Base-by-base conservation (phyloP, 306 rosid genomes). In the Lathyrus aphaca region DNA sequence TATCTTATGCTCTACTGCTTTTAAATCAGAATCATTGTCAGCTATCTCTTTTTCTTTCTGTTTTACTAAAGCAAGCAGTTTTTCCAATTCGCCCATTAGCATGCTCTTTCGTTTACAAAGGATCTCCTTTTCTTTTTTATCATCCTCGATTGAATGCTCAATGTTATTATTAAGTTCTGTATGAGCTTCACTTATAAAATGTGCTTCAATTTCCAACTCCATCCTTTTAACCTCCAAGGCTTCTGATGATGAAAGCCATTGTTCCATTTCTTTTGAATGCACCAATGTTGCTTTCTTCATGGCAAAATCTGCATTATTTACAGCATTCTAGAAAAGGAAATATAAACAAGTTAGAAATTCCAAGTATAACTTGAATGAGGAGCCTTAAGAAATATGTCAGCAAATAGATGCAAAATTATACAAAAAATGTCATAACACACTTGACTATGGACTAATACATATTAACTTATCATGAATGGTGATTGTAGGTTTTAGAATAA, bases 191-290 rank as follows among this genome's bases (percentile, higher is more conserved):
- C 61, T 73, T 19, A 88, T 66, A 59, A 84, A 72, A 21, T 81
- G 87, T 5, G 97, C 86, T 76, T 90, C 92, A 68, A 90, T 84
- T 81, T 90, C 92, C 37, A 88, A 68, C 75, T 86, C 95, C 88
- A 86, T 86, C 83, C 72, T 90, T 84, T 82, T 88, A 61, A 76
- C 75, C 73, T 86, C 95, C 85, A 90, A 74, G 58, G 82, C 84
- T 81, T 88, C 95, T 27, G 88, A 84, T 43, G 87, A 84, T 11
- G 77, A 81, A 58, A 82, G 68, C 88, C 95, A 90, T 39, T 80
- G 56, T 15, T 84, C 82, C 78, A 82, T 77, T 78, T 84, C 83
- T 66, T 76, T 66, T 32, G 89, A 81, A 65, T 80, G 64, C 69
- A 59, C 54, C 43, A 45, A 71, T 59, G 84, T 83, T 54, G 95